Evolutionary conservation across 768 basidiomycete genomes (phyloP), one percentile per base, ranked within the genome.

Genomic region (Dioszegia crocea): DNA sequence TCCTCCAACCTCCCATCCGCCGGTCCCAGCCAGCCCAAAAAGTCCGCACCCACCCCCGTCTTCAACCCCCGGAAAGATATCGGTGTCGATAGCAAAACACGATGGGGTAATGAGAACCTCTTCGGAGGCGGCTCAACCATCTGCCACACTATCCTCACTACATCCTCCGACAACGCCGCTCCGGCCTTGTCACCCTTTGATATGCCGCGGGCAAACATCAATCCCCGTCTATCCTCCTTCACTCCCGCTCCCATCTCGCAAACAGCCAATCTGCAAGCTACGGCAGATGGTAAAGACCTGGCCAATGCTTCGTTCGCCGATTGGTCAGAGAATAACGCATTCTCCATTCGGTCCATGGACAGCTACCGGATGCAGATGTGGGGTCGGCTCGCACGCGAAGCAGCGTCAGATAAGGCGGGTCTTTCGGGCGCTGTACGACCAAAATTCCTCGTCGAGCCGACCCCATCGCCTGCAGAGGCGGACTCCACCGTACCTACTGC

Each of bases 331-430:
- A 73, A 81, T 62, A 90, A 89, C 64, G 85, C 86, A 12, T 92
- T 92, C 77, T 91, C 88, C 2, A 83, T 93, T 81, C 91, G 90
- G 80, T 85, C 83, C 1, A 79, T 93, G 64, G 91, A 93, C 77
- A 83, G 85, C 73, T 89, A 83, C 67, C 83, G 91, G 40, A 91
- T 91, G 88, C 91, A 94, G 61, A 81, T 96, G 0, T 94, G 91
- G 92, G 84, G 86, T 31, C 84, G 87, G 78, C 88, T 94, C 85
- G 90, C 90, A 0, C 82, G 84, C 30, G 89, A 90, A 65, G 87
- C 76, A 6, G 64, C 70, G 31, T 63, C 69, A 9, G 71, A 75
- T 27, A 69, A 76, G 52, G 61, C 64, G 31, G 65, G 64, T 31
- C 43, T 77, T 1, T 36, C 68, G 0, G 45, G 57, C 4, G 69